Conservation (phyloP, 768 basidiomycete genomes). For the Leccinum fibrillosum region DNA sequence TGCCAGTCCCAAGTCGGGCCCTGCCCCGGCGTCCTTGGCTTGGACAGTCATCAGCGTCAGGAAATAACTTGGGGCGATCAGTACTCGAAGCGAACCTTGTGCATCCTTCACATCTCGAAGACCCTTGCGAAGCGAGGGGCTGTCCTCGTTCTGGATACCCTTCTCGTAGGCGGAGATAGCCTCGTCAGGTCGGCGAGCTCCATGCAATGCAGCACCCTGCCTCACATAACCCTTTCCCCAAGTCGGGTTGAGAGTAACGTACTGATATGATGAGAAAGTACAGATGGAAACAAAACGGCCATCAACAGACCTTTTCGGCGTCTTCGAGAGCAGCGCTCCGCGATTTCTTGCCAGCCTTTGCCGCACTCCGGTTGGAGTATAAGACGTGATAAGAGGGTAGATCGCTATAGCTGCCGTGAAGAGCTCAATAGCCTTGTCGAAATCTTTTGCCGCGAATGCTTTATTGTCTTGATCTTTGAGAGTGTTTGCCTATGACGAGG, state of each 20-base stretch:
- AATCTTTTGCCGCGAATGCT: conserved; percentile 91
- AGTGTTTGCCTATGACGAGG: conserved; percentile 41
- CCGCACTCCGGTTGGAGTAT: conserved; percentile 91
- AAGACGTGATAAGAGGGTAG: conserved; percentile 73
- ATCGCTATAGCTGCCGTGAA: conserved; percentile 81
- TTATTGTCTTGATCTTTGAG: conserved; percentile 85
- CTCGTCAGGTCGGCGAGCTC: conserved; percentile 71
- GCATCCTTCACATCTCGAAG: conserved; percentile 86
- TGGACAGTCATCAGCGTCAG: conserved; percentile 7
- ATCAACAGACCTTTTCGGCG: conserved; percentile 72
- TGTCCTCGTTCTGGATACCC: conserved; percentile 81
- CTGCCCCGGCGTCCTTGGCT: conserved; percentile 38
- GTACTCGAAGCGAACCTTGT: conserved; percentile 48
- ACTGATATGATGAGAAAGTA: conserved; percentile 40
- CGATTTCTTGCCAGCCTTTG: conserved; percentile 80
- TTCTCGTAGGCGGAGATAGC: conserved; percentile 81
- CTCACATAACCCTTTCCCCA: conserved; percentile 92
- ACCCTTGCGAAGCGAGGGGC: conserved; percentile 78
- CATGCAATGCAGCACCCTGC: conserved; percentile 92
- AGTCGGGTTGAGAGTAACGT: conserved; percentile 69
- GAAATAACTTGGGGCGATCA: neutral
- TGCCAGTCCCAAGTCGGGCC: conserved; percentile 55
- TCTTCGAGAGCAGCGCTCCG: conserved; percentile 78
- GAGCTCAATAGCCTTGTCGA: conserved; percentile 80
- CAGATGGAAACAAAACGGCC: neutral